A percentile compares a stretch with the other conserved stretches of the same genome.
These are phyloP conservation scores for Alternaria sp. DNA, from an alignment of 2,329 filamentous ascomycete genomes.

Conservation along the genomic window DNA sequence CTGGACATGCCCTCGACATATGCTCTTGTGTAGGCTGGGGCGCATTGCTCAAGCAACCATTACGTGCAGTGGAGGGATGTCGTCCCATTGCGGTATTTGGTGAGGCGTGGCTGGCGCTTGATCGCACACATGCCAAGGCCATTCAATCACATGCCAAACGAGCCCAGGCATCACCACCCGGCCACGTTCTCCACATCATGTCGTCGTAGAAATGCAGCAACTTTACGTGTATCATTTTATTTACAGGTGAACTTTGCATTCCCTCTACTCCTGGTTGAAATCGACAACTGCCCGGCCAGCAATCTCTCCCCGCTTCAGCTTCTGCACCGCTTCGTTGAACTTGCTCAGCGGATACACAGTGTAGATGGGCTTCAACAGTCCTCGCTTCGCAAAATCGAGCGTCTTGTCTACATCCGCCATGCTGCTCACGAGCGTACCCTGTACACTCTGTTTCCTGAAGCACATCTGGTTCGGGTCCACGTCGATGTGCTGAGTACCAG, in stretches of 20 bases:
- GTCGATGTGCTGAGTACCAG: conserved; percentile 38
- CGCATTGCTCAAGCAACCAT: conserved; percentile 40
- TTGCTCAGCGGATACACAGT: conserved; percentile 56
- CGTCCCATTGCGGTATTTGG: background rate
- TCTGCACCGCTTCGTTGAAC: conserved; percentile 59
- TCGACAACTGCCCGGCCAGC: conserved; percentile 61
- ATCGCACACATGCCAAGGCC: conserved; percentile 15
- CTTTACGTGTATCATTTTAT: background rate
- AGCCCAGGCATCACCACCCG: background rate
- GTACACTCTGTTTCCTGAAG: conserved; percentile 44
- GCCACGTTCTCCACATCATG: background rate
- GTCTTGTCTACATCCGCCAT: conserved; percentile 57
- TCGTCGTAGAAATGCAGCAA: background rate
- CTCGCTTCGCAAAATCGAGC: conserved; percentile 57
- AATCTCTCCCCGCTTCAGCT: conserved; percentile 57
- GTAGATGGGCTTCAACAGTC: conserved; percentile 57
- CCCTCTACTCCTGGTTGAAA: conserved; percentile 53
- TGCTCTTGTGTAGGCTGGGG: conserved; percentile 23
- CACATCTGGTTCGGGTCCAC: conserved; percentile 45
- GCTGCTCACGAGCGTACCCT: conserved; percentile 53
- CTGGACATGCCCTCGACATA: conserved; percentile 49
- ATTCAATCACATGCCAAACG: conserved; percentile 5
- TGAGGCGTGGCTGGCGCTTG: conserved; percentile 23
- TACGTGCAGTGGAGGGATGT: conserved; percentile 7
- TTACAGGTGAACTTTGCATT: background rate